Evolutionary conservation across 2,329 filamentous ascomycete genomes (phyloP).

Genomic region (Arthrobotrys pseudoclavata): DNA sequence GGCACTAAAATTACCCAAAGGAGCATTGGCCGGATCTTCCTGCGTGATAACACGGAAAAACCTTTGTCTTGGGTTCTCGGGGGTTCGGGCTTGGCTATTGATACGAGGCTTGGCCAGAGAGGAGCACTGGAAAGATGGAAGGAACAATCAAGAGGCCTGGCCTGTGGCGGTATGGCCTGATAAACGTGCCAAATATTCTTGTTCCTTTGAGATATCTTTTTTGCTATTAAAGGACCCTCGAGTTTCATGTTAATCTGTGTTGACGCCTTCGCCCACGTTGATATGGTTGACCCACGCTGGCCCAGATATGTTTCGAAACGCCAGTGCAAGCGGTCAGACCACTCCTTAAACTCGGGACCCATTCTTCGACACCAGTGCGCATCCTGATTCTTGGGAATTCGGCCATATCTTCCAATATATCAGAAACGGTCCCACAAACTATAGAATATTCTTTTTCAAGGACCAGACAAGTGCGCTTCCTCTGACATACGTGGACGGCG

Average conservation of each 20-base stretch:
- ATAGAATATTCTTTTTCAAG: constrained; percentile 20
- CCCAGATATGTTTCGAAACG: constrained; percentile 51
- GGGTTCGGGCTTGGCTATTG: constrained; percentile 49
- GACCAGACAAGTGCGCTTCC: constrained; percentile 21
- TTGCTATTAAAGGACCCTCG: constrained; percentile 40
- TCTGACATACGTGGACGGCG: constrained; percentile 42
- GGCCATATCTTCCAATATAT: constrained; percentile 42
- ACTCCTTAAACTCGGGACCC: constrained; percentile 37
- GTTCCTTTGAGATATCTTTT: constrained; percentile 6
- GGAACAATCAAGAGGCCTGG: constrained; percentile 12
- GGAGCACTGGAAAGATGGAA: background rate
- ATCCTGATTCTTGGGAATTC: constrained; percentile 24
- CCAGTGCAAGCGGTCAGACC: constrained; percentile 38
- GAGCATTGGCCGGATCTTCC: constrained; percentile 26
- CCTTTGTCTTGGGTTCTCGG: constrained; percentile 25
- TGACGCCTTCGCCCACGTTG: constrained; percentile 42
- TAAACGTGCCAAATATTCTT: constrained; percentile 39
- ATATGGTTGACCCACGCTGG: constrained; percentile 22
- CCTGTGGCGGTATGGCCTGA: constrained; percentile 41
- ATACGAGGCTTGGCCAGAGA: constrained; percentile 14
- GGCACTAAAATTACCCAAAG: constrained; percentile 44
- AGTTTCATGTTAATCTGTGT: constrained; percentile 51
- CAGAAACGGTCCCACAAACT: constrained; percentile 37
- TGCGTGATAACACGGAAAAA: constrained; percentile 49
- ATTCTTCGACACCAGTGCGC: constrained; percentile 18